phyloP scores from a whole-genome alignment of 2,329 filamentous ascomycete genomes.

The Trichoderma koningiopsis region DNA sequence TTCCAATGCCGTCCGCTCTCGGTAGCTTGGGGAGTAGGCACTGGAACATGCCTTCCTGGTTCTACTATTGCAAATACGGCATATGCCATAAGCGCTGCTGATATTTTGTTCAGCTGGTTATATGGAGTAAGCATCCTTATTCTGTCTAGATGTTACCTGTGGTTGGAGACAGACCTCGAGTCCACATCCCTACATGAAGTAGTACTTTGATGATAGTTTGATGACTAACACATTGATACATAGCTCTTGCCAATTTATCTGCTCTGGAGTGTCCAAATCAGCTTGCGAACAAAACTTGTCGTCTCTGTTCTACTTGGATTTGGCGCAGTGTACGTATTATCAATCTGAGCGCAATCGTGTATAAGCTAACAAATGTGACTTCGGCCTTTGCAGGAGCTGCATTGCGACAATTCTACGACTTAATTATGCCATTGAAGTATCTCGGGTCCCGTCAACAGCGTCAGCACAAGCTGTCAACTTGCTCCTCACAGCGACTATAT shows the following conservation, averaged over 20 bases:
- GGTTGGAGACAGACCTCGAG: background rate
- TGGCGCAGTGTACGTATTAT: background rate
- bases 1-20: slow-evolving; percentile 12
- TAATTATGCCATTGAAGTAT: background rate
- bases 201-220: background rate
- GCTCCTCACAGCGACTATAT: slow-evolving; percentile 8
- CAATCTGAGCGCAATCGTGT: background rate
- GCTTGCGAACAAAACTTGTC: slow-evolving; percentile 7
- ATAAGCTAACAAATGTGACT: background rate
- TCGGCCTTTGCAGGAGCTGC: background rate
- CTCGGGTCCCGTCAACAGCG: background rate
- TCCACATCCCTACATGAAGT: background rate
- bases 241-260: slow-evolving; percentile 4
- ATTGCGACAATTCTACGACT: slow-evolving; percentile 12
- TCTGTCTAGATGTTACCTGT: background rate
- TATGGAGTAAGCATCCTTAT: background rate
- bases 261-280: slow-evolving; percentile 14
- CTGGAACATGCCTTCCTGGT: slow-evolving; percentile 4
- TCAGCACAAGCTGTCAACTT: background rate
- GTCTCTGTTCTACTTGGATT: slow-evolving; percentile 8
- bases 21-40: slow-evolving; percentile 5
- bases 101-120: slow-evolving; percentile 9
- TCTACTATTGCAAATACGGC: too few species aligned
- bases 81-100: too few species aligned
- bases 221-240: background rate